These are phyloP conservation scores for Lachnum nothofagi DNA, from an alignment of 2,329 filamentous ascomycete species.

Conservation along the genomic window DNA sequence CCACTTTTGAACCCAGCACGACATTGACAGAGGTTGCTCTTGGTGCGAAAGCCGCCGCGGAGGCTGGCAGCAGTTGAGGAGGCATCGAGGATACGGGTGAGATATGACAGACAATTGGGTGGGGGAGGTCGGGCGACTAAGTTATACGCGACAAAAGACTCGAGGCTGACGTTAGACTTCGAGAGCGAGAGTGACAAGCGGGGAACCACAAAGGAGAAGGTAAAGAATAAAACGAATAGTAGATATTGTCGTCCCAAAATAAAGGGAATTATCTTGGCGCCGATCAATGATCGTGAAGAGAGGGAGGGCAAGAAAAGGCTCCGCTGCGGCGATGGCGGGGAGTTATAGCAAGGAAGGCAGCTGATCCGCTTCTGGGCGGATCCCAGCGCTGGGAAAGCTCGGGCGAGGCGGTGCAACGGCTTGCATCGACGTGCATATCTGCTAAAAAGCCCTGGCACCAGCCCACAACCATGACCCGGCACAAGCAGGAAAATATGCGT, in stretches of 20 bases:
- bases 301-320: conserved; percentile 34
- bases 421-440: conserved; percentile 13
- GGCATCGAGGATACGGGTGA: conserved; percentile 59
- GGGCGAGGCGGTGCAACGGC: conserved; percentile 5
- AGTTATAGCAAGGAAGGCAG: conserved; percentile 15
- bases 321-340: conserved; percentile 17
- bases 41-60: conserved; percentile 92
- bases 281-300: conserved; percentile 55
- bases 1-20: conserved; percentile 84
- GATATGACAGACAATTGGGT: neutral
- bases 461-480: neutral
- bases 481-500: neutral
- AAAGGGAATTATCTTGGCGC: conserved; percentile 56
- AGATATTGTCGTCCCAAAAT: conserved; percentile 47
- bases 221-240: conserved; percentile 36
- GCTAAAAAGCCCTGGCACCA: neutral
- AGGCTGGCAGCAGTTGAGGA: conserved; percentile 87
- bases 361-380: conserved; percentile 1
- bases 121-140: conserved; percentile 7
- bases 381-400: neutral
- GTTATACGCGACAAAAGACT: conserved; percentile 17
- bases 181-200: conserved; percentile 17
- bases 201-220: conserved; percentile 31
- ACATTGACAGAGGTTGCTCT: conserved; percentile 87
- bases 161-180: conserved; percentile 14